These are phyloP conservation scores for Rhodotorula paludigena DNA, from an alignment of 768 basidiomycete species.

Conservation along the genomic window DNA sequence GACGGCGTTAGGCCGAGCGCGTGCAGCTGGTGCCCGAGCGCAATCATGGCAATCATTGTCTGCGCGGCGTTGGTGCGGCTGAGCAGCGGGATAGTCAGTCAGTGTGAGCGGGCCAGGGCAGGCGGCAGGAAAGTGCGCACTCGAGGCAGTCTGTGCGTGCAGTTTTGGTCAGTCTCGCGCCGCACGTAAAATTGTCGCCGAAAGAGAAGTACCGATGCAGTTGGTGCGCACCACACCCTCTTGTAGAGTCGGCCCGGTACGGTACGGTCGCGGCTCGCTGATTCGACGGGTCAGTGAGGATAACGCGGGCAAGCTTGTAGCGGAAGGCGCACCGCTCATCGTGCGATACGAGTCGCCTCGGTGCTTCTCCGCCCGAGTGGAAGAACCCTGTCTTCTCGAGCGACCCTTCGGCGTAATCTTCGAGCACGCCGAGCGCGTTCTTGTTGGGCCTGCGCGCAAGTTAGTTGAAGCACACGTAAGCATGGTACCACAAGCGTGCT, in stretches of 20 bases:
- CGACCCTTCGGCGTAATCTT: constrained; percentile 89
- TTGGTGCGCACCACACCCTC: constrained; percentile 89
- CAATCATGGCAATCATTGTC: constrained; percentile 92
- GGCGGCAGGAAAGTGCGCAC: constrained; percentile 2
- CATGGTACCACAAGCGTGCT: too few relatives aligned
- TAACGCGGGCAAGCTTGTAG: too few relatives aligned
- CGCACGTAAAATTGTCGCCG: rapidly evolving
- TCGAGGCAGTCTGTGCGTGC: constrained; percentile 62
- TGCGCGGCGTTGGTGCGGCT: constrained; percentile 87
- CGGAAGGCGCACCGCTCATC: background rate
- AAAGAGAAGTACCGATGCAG: constrained; percentile 58
- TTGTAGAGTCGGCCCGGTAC: constrained; percentile 60
- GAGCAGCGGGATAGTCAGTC: background rate
- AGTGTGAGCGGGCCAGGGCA: background rate
- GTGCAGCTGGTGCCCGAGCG: constrained; percentile 88
- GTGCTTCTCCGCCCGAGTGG: constrained; percentile 84
- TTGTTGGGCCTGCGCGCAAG: background rate
- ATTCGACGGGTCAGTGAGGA: background rate
- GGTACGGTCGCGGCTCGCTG: background rate
- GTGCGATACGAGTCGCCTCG: constrained; percentile 44
- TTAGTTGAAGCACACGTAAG: background rate
- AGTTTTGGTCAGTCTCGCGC: background rate
- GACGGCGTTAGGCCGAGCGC: constrained; percentile 82
- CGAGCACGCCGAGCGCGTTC: constrained; percentile 87
- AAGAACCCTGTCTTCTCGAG: constrained; percentile 90